phyloP scores from a whole-genome alignment of 371 early-diverging fungal genomes.

The Haplosporangium sp. region DNA sequence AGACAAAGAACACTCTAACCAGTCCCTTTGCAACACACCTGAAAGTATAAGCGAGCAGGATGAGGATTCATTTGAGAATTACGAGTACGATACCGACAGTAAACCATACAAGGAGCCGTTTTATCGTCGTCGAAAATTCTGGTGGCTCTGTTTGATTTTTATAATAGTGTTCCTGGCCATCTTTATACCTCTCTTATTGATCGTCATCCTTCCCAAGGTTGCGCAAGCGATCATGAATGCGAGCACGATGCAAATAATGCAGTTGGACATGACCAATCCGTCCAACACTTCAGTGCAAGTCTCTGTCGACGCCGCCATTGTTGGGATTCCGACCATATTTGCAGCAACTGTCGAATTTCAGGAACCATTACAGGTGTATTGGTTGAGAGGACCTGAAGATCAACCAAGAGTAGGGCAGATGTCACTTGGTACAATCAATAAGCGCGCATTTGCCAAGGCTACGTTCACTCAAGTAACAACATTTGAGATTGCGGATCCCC shows the following conservation, averaged over 20 bases:
- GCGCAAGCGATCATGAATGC: conserved; percentile 37
- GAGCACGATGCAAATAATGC: conserved; percentile 29
- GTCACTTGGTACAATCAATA: conserved; percentile 29
- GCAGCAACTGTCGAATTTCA: conserved; percentile 39
- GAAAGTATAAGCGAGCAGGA: conserved; percentile 1
- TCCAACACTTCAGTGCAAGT: conserved; percentile 26
- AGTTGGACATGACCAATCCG: conserved; percentile 42
- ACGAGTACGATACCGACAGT: conserved; percentile 23
- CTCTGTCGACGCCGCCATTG: conserved; percentile 38
- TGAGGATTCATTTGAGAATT: conserved; percentile 12
- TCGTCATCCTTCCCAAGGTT: conserved; percentile 41
- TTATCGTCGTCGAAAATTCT: conserved; percentile 30
- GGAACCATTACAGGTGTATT: conserved; percentile 32
- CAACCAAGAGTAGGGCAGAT: conserved; percentile 29
- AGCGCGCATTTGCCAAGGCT: conserved; percentile 29
- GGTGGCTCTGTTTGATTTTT: conserved; percentile 18
- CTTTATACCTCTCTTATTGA: conserved; percentile 31
- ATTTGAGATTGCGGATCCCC: conserved; percentile 41
- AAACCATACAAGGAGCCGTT: conserved; percentile 31
- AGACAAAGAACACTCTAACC: neutral
- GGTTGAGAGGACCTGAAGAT: conserved; percentile 11
- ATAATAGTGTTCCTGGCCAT: conserved; percentile 28
- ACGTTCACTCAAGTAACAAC: conserved; percentile 28
- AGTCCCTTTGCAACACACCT: neutral
- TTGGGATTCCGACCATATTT: conserved; percentile 40